Conservation (phyloP, 495 filamentous ascomycete genomes). For the Neurospora sp. region DNA sequence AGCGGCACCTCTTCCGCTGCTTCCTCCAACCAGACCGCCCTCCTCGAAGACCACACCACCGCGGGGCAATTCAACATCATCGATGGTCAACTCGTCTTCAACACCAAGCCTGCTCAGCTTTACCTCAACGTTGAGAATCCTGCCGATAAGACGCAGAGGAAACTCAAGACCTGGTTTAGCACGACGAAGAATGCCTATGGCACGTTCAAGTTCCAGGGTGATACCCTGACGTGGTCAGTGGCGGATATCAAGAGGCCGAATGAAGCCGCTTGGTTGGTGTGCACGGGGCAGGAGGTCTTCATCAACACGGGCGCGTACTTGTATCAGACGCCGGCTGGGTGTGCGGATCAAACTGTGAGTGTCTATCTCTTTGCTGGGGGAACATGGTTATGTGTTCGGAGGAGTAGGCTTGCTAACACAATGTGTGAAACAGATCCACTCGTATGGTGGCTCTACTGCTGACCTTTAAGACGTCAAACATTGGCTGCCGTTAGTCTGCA, state of each 20-base stretch:
- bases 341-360: constrained; percentile 40
- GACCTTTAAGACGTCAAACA: constrained; percentile 4
- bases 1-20: constrained; percentile 22
- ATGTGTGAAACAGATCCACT: constrained; percentile 11
- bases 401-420: too few species aligned
- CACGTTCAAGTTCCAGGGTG: constrained; percentile 38
- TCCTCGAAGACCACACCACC: constrained; percentile 29
- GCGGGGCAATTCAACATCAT: constrained; percentile 43
- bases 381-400: too few species aligned
- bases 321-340: constrained; percentile 39
- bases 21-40: constrained; percentile 16
- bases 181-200: constrained; percentile 34
- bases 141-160: constrained; percentile 24
- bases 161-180: constrained; percentile 24
- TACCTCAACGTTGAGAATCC: constrained; percentile 26
- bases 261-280: constrained; percentile 39
- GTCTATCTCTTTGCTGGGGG: neutral
- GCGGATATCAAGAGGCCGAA: constrained; percentile 33
- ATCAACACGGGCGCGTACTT: constrained; percentile 41
- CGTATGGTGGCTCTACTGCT: constrained; percentile 10
- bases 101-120: constrained; percentile 8
- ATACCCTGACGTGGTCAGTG: constrained; percentile 37
- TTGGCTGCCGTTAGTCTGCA: neutral
- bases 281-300: constrained; percentile 29
- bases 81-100: constrained; percentile 36